phyloP scores from a whole-genome alignment of 2,329 filamentous ascomycete species.

The Polychaeton citri region DNA sequence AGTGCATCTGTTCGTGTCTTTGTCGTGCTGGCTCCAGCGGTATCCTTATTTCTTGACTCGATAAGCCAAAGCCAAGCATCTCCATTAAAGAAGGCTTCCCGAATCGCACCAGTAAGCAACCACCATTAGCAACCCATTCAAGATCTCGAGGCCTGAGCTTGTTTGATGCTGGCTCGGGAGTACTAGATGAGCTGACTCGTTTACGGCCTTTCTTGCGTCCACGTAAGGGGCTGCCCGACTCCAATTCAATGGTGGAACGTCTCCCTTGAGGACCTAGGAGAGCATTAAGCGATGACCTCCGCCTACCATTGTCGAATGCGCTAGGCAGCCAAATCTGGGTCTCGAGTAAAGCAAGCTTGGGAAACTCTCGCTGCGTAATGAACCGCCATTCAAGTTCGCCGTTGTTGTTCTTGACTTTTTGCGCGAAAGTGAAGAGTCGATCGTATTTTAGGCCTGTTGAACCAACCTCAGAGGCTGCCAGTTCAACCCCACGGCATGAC shows the following conservation, averaged over 20 bases:
- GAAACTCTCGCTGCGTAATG: conserved; percentile 56
- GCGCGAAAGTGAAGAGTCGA: conserved; percentile 70
- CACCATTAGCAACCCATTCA: conserved; percentile 35
- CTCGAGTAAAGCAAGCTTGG: conserved; percentile 56
- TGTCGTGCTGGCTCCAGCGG: conserved; percentile 48
- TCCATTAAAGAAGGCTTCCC: conserved; percentile 32
- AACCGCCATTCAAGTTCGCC: conserved; percentile 50
- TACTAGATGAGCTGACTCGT: neutral
- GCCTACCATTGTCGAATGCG: conserved; percentile 3
- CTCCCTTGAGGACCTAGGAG: neutral
- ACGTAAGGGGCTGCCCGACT: neutral
- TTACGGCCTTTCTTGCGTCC: conserved; percentile 1
- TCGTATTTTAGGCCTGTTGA: conserved; percentile 63
- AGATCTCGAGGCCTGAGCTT: neutral
- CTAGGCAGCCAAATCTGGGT: conserved; percentile 59
- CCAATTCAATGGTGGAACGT: neutral
- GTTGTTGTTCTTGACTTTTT: conserved; percentile 34
- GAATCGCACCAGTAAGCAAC: conserved; percentile 55
- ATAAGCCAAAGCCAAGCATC: conserved; percentile 14
- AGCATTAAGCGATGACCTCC: neutral
- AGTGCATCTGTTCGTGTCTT: conserved; percentile 46
- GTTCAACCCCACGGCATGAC: conserved; percentile 64
- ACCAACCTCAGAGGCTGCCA: conserved; percentile 50
- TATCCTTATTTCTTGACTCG: conserved; percentile 49
- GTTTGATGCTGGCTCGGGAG: conserved; percentile 27